Evolutionary conservation across 306 rosid genomes (phyloP).

Genomic region (Quercus cerris): DNA sequence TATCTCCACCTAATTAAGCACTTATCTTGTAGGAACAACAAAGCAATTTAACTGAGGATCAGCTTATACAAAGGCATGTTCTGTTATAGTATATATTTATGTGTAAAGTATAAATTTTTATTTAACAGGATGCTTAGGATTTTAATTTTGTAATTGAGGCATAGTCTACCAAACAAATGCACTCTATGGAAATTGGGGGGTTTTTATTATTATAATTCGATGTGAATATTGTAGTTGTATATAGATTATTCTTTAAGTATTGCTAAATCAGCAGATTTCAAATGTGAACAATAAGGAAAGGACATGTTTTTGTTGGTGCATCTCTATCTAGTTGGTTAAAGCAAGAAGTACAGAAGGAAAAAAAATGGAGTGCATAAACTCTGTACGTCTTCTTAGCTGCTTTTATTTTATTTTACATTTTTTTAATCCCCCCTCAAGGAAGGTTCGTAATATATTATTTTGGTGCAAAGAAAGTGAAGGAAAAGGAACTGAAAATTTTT

Average conservation of each 20-base stretch:
- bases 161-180: no score
- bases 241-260: slow-evolving; percentile 1
- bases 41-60: slow-evolving; percentile 1
- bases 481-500: no score
- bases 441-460: no score
- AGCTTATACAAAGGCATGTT: no score
- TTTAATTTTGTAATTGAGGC: neutral
- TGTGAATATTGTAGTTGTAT: neutral
- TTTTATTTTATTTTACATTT: no score
- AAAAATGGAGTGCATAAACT: slow-evolving; percentile 31
- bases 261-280: slow-evolving; percentile 4
- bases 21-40: slow-evolving; percentile 17
- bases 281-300: neutral
- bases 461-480: no score
- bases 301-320: slow-evolving; percentile 30
- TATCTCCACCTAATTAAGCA: slow-evolving; percentile 24
- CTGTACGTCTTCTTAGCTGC: slow-evolving; percentile 4
- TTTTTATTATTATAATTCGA: no score
- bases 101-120: neutral
- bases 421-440: no score
- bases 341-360: slow-evolving; percentile 29
- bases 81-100: no score
- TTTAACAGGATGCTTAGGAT: neutral
- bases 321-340: slow-evolving; percentile 42
- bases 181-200: no score